Conservation (phyloP, 2,329 filamentous ascomycete genomes). For the Coniochaeta sp. region DNA sequence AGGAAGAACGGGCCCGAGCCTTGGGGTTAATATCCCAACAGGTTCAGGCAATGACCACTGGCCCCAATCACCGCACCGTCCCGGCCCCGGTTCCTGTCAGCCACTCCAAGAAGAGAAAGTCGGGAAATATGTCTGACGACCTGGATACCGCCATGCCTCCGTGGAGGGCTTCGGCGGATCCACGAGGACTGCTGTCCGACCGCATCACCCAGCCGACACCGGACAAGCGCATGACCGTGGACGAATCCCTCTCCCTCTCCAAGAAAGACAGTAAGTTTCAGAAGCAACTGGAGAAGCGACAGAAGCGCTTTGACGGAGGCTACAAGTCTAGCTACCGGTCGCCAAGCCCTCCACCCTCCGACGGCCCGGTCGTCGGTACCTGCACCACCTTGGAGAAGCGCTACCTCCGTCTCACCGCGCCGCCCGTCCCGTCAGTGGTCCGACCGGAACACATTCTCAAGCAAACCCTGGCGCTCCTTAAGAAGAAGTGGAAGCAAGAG, state of each 20-base stretch:
- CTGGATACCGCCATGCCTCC: slow-evolving; percentile 49
- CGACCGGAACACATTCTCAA: slow-evolving; percentile 75
- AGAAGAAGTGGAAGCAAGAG: slow-evolving; percentile 90
- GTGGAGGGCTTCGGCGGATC: slow-evolving; percentile 67
- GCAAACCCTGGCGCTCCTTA: slow-evolving; percentile 79
- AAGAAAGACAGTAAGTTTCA: slow-evolving; percentile 77
- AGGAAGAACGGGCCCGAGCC: slow-evolving; percentile 50
- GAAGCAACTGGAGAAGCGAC: slow-evolving; percentile 79
- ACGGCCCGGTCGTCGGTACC: slow-evolving; percentile 76
- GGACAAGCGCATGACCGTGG: slow-evolving; percentile 35
- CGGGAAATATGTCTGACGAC: slow-evolving; percentile 50
- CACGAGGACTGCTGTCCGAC: slow-evolving; percentile 56
- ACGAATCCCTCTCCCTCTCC: slow-evolving; percentile 28
- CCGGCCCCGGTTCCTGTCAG: background rate
- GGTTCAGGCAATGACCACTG: background rate
- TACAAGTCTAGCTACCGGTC: slow-evolving; percentile 51
- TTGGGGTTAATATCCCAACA: slow-evolving; percentile 9
- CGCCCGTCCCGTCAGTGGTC: slow-evolving; percentile 82
- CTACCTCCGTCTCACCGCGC: slow-evolving; percentile 87
- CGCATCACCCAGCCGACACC: slow-evolving; percentile 60
- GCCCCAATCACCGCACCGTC: background rate
- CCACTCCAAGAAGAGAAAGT: slow-evolving; percentile 76
- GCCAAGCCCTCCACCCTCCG: slow-evolving; percentile 48
- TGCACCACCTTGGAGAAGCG: slow-evolving; percentile 83
- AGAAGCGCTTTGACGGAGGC: slow-evolving; percentile 73